Base-by-base conservation (phyloP, 2,329 filamentous ascomycete genomes). In the Ophiostoma perfectum region DNA sequence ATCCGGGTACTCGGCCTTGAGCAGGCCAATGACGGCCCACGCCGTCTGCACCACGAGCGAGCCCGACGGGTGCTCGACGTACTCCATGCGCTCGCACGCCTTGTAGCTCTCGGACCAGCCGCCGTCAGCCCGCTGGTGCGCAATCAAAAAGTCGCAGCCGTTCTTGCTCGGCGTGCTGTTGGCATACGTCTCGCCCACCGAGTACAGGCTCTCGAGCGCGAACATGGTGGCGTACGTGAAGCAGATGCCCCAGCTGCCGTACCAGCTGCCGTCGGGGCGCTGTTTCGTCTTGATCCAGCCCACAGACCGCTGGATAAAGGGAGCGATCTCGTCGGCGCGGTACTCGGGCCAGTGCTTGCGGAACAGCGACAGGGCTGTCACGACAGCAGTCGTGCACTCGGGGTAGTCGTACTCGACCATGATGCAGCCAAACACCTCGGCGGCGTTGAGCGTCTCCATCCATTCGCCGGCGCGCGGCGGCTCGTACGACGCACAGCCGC, bases 361-460 rank as follows among this genome's bases (percentile, higher is more conserved):
- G 81, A 98, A 98, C 1, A 94, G 82, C 4, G 89, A 90, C 27
- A 99, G 82, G 0, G 91, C 93, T 1, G 92, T 97, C 3, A 99
- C 90, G 42, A 93, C 92, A 0, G 95, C 93, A 2, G 95, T 98
- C 0, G 95, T 99, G 81, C 95, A 99, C 78, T 99, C 95, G 0
- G 94, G 93, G 75, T 99, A 98, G 77, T 97, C 92, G 77, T 99
- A 99, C 76, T 98, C 94, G 67, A 99, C 90, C 95, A 99, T 99
- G 80, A 99, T 99, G 27, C 89, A 86, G 14, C 92, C 93, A 77
- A 99, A 99, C 0, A 99, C 93, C 77, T 99, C 95, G 1, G 95
- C 95, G 0, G 94, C 94, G 75, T 99, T 99, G 60, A 99, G 85
- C 77, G 88, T 84, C 78, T 99, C 95, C 72, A 98, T 78, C 72